These are phyloP conservation scores for Diversispora eburnea DNA, from an alignment of 192 early-diverging fungal species.

Conservation along the genomic window DNA sequence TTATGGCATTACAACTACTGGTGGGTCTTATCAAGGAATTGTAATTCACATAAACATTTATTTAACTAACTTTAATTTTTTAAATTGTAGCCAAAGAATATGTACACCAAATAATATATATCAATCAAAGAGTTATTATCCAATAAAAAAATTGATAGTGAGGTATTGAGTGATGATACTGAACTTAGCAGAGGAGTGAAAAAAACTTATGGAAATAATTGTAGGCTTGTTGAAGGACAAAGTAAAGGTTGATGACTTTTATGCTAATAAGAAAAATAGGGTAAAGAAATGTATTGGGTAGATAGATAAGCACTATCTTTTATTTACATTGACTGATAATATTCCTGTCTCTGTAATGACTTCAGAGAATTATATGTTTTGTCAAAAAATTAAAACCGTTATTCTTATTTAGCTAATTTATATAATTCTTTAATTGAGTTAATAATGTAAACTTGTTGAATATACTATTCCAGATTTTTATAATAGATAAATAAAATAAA, in stretches of 20 bases:
- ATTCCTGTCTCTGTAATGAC: not conserved
- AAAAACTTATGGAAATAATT: not conserved
- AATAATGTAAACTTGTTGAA: no score
- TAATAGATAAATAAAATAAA: no score
- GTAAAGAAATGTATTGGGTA: no score
- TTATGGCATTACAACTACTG: not conserved
- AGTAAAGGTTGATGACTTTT: not conserved
- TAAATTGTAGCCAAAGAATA: not conserved
- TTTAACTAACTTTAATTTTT: not conserved
- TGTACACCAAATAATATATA: not conserved
- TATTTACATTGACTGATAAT: not conserved
- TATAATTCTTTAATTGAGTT: no score
- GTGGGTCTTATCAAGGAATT: not conserved
- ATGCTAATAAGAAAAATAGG: not conserved
- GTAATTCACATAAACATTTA: not conserved
- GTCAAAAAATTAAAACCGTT: no score
- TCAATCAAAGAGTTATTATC: not conserved
- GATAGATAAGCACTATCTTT: no score
- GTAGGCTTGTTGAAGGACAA: constrained; percentile 7
- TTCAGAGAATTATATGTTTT: no score
- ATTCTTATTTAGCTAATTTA: no score
- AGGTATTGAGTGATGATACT: not conserved
- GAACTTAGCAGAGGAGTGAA: not conserved
- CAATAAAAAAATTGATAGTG: not conserved
- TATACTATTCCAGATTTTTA: no score